Base-by-base conservation (phyloP, 108 stramenopile species). In the Stephanodiscus triporus region DNA sequence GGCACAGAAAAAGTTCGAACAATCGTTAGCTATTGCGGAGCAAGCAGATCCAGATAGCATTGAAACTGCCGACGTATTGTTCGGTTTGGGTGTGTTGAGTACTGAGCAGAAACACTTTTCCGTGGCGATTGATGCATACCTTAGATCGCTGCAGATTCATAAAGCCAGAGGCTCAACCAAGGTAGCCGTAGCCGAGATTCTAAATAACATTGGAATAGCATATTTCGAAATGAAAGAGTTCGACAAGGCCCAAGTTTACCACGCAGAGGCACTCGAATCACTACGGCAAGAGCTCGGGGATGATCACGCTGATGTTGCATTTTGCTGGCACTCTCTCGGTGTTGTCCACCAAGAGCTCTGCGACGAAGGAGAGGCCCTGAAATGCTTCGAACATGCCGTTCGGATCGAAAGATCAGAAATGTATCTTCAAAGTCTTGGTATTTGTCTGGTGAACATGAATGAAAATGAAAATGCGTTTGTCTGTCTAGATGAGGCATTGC, bases 281-380 rank as follows among this genome's bases (percentile, higher is more conserved):
- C 27, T 84, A 30, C 68, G 72, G 36, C 66, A 82, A 66, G 78
- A 81, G n/a, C 65, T 84, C 49, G 81, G 84, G 40, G 69, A 85
- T 37, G 53, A 69, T 49, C 81, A 82, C 56, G 47, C 32, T 48
- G 81, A 81, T 64, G 78, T 79, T 51, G 81, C 78, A 16, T 75
- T 73, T 61, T 85, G 84, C 36, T 75, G 76, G 74, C 68, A 79
- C 43, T 78, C 84, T 47, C 51, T 81, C 49, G 84, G 84, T 24
- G 19, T 59, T 13, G 61, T 79, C 20, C 74, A 82, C 70, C 51
- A 60, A 7, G 81, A 80, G 62, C 49, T 70, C 0, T 14, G 54
- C 24, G 63, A 85, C 32, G 30, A 62, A 26, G 38, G 23, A 32
- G 74, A 77, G 24, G 84, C 81, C 29, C 38, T 74, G 19, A 50